Evolutionary conservation across 2,329 filamentous ascomycete genomes (phyloP).

Genomic region (Venturiaceae sp.): DNA sequence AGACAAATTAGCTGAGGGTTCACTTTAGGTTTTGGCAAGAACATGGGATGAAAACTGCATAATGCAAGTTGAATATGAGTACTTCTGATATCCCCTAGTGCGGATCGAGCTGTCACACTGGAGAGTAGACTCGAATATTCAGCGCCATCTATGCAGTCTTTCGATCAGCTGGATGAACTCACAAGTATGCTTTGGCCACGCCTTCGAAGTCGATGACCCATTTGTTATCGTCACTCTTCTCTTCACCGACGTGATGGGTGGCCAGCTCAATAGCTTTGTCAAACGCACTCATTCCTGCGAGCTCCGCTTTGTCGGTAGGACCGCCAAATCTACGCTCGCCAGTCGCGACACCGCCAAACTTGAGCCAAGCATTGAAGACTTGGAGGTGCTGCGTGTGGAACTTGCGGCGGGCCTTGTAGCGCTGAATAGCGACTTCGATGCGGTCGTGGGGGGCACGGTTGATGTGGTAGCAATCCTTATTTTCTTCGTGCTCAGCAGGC

Average conservation of each 20-base stretch:
- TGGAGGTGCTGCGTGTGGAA: conserved; percentile 52
- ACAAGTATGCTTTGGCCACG: conserved; percentile 72
- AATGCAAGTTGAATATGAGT: too few relatives aligned
- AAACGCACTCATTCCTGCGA: conserved; percentile 51
- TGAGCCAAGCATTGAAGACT: conserved; percentile 72
- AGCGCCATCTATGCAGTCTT: too few relatives aligned
- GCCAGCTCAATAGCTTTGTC: conserved; percentile 41
- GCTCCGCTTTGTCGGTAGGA: conserved; percentile 44
- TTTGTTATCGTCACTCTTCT: conserved; percentile 36
- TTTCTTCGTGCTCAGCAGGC: conserved; percentile 55
- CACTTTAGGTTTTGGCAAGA: not conserved
- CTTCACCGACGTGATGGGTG: conserved; percentile 46
- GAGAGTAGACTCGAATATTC: too few relatives aligned
- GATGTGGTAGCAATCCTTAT: conserved; percentile 54
- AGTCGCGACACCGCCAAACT: conserved; percentile 67
- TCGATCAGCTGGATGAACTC: conserved; percentile 26
- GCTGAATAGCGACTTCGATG: conserved; percentile 75
- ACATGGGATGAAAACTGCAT: not conserved
- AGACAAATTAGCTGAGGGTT: conserved; percentile 18
- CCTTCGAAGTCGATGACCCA: conserved; percentile 76
- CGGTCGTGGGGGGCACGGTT: conserved; percentile 41
- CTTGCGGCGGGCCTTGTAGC: conserved; percentile 68
- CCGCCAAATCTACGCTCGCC: conserved; percentile 53
- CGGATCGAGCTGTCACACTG: too few relatives aligned
- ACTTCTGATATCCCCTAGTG: too few relatives aligned